Conservation (phyloP, 257 asterid genomes). For the Fraxinus pennsylvanica region DNA sequence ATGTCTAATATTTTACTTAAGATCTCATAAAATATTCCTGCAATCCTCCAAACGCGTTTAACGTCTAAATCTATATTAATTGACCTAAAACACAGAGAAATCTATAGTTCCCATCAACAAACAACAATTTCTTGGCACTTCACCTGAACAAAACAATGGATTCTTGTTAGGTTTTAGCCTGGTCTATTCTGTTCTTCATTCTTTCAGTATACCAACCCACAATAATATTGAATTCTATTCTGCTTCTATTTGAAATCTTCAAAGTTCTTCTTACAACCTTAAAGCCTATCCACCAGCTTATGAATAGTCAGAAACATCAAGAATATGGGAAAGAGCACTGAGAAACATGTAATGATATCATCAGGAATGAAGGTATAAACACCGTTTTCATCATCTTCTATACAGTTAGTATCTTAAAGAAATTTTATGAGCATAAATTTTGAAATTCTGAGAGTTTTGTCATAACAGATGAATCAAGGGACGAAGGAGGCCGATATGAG, state of each 20-base stretch:
- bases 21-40: conserved; percentile 9
- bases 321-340: conserved; percentile 36
- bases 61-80: conserved; percentile 1
- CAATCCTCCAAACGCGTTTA: conserved; percentile 24
- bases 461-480: conserved; percentile 31
- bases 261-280: neutral
- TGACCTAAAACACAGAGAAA: neutral
- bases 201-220: neutral
- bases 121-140: conserved; percentile 23
- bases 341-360: conserved; percentile 28
- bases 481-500: conserved; percentile 44
- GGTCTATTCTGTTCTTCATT: conserved; percentile 15
- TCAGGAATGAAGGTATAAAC: conserved; percentile 37
- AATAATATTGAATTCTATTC: neutral
- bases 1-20: conserved; percentile 26
- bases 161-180: neutral
- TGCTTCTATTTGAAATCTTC: conserved; percentile 3
- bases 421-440: neutral
- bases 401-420: neutral
- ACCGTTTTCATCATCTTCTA: neutral
- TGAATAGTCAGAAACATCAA: conserved; percentile 25
- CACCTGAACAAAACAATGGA: neutral
- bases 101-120: conserved; percentile 27
- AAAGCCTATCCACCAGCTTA: conserved; percentile 27
- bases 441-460: conserved; percentile 6